A percentile compares a stretch with the other conserved stretches of the same genome.
phyloP scores from a whole-genome alignment of 306 rosid genomes.

The Begonia loranthoides region DNA sequence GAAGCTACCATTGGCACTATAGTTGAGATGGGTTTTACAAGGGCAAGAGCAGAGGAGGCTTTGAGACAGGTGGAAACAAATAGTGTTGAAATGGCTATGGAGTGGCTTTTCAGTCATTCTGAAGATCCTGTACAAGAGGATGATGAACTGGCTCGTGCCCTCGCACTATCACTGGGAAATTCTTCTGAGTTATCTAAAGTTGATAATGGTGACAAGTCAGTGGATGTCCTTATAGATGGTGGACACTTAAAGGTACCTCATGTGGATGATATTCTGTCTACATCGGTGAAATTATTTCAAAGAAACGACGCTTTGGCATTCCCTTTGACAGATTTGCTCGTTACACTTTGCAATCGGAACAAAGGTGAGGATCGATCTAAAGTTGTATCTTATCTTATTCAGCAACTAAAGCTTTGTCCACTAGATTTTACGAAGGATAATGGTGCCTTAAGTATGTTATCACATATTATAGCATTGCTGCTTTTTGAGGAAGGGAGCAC shows the following conservation, averaged over 20 bases:
- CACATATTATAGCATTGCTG: constrained; percentile 69
- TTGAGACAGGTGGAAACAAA: constrained; percentile 87
- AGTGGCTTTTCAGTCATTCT: constrained; percentile 87
- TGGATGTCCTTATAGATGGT: constrained; percentile 62
- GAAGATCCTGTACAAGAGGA: constrained; percentile 99
- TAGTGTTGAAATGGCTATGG: constrained; percentile 99
- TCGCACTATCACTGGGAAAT: constrained; percentile 84
- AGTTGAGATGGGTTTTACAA: constrained; percentile 94
- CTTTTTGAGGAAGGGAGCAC: constrained; percentile 84
- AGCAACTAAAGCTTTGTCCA: constrained; percentile 84
- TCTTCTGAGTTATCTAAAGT: constrained; percentile 78
- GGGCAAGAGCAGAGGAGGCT: constrained; percentile 99
- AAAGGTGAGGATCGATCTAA: constrained; percentile 85
- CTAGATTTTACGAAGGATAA: constrained; percentile 60
- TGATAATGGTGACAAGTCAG: constrained; percentile 62
- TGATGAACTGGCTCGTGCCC: constrained; percentile 96
- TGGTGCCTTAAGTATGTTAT: constrained; percentile 62
- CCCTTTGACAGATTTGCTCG: constrained; percentile 84
- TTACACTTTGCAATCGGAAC: constrained; percentile 71
- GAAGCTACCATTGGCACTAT: constrained; percentile 83
- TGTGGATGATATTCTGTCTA: constrained; percentile 76
- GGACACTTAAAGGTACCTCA: constrained; percentile 73
- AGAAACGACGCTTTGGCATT: constrained; percentile 82
- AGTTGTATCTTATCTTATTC: constrained; percentile 78
- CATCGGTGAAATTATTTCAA: constrained; percentile 70